A percentile compares a stretch with the other conserved stretches of the same genome.
phyloP scores from a whole-genome alignment of 306 rosid genomes.

The Cicer pinnatifidum region DNA sequence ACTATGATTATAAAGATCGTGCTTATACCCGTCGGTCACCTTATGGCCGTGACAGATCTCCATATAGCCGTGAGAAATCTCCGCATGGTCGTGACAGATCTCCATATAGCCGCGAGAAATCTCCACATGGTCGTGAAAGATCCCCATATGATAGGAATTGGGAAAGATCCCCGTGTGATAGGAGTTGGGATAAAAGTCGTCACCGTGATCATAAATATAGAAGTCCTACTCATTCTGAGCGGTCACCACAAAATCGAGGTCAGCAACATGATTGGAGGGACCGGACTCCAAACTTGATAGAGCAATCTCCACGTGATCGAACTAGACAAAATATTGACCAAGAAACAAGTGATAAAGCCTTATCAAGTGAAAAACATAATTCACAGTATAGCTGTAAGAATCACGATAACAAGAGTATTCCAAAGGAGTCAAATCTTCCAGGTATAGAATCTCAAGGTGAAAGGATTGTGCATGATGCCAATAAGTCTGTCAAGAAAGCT shows the following conservation, averaged over 20 bases:
- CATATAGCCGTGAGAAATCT: conserved; percentile 61
- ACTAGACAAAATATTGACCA: conserved; percentile 48
- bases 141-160: conserved; percentile 50
- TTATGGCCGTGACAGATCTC: conserved; percentile 54
- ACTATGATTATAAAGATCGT: conserved; percentile 72
- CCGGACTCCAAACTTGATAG: conserved; percentile 64
- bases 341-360: conserved; percentile 60
- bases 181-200: conserved; percentile 72
- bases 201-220: conserved; percentile 69
- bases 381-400: conserved; percentile 55
- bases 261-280: conserved; percentile 60
- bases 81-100: conserved; percentile 69
- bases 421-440: conserved; percentile 61
- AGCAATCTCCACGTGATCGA: conserved; percentile 68
- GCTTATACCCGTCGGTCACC: conserved; percentile 62
- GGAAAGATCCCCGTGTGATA: conserved; percentile 67
- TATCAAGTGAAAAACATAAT: conserved; percentile 62
- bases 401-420: conserved; percentile 61
- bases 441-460: conserved; percentile 64
- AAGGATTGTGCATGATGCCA: conserved; percentile 50
- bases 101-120: conserved; percentile 61
- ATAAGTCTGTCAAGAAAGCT: conserved; percentile 55
- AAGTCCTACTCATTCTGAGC: conserved; percentile 62
- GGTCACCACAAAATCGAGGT: conserved; percentile 67
- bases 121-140: conserved; percentile 51